phyloP scores from a whole-genome alignment of 179 eudicot species.

The Nepenthes alata region DNA sequence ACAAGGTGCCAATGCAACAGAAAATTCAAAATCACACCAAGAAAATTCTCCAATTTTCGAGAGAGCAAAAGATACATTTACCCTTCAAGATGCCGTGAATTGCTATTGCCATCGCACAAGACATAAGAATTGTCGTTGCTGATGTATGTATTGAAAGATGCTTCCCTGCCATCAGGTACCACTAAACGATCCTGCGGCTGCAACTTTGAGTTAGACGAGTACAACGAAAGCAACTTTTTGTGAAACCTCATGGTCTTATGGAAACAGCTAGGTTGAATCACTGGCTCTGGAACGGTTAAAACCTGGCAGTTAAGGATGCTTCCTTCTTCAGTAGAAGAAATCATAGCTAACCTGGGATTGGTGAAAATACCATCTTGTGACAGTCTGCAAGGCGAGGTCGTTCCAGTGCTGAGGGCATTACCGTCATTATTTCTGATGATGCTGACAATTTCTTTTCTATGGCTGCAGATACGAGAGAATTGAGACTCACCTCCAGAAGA shows the following conservation, averaged over 20 bases:
- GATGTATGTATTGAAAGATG: slow-evolving; percentile 33
- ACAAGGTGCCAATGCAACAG: neutral
- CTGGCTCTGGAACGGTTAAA: slow-evolving; percentile 22
- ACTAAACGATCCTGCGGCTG: slow-evolving; percentile 18
- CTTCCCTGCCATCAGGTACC: slow-evolving; percentile 19
- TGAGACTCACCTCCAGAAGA: slow-evolving; percentile 31
- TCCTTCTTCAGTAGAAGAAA: slow-evolving; percentile 13
- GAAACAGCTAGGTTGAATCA: slow-evolving; percentile 34
- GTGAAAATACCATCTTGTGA: slow-evolving; percentile 20
- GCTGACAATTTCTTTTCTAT: slow-evolving; percentile 27
- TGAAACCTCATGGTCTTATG: slow-evolving; percentile 29
- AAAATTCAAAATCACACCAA: slow-evolving; percentile 3
- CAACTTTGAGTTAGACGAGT: slow-evolving; percentile 19
- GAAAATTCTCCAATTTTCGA: too few relatives aligned
- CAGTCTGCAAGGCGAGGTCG: slow-evolving; percentile 25
- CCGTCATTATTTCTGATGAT: slow-evolving; percentile 63
- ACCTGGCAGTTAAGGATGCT: slow-evolving; percentile 12
- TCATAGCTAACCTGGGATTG: slow-evolving; percentile 10
- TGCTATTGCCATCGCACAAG: slow-evolving; percentile 22
- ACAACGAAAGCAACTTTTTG: slow-evolving; percentile 22
- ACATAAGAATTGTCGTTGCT: slow-evolving; percentile 31
- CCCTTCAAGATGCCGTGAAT: slow-evolving; percentile 29
- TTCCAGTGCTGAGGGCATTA: slow-evolving; percentile 58
- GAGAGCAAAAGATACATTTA: slow-evolving; percentile 11
- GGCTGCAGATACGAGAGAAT: slow-evolving; percentile 25